Evolutionary conservation across 2,329 filamentous ascomycete species (phyloP).

Genomic region (Cladosporium austrohemisphaericum): DNA sequence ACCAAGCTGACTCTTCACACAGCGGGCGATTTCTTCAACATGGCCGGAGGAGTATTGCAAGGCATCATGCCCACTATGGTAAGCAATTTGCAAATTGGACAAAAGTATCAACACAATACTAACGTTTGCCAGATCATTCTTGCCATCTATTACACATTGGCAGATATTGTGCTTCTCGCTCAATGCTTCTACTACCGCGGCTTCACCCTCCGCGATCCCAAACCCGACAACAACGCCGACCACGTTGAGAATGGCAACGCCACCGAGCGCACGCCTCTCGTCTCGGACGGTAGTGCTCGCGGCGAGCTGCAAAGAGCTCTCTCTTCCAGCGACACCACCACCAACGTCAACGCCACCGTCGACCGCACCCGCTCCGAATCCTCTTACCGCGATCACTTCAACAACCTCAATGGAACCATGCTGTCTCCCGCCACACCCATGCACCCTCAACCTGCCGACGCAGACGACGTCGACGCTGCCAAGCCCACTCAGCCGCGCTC

Average conservation of each 20-base stretch:
- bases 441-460: constrained; percentile 48
- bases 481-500: constrained; percentile 39
- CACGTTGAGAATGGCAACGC: constrained; percentile 24
- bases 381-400: constrained; percentile 46
- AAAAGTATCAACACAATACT: not conserved
- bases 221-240: constrained; percentile 22
- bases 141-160: constrained; percentile 90
- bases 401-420: constrained; percentile 61
- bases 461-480: constrained; percentile 26
- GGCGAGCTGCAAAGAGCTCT: constrained; percentile 22
- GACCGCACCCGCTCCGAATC: constrained; percentile 29
- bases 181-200: constrained; percentile 97
- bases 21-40: constrained; percentile 92
- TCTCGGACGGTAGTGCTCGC: constrained; percentile 30
- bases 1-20: not conserved
- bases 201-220: constrained; percentile 77
- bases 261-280: constrained; percentile 35
- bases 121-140: constrained; percentile 62
- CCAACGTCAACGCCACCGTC: constrained; percentile 28
- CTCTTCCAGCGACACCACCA: constrained; percentile 25
- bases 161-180: constrained; percentile 78
- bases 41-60: constrained; percentile 85
- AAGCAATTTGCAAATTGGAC: constrained; percentile 8
- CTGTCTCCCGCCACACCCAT: constrained; percentile 82
- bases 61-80: constrained; percentile 91